A percentile compares a stretch with the other conserved stretches of the same genome.
Conservation (phyloP, 345 rosid genomes). For the Isatis tinctoria region DNA sequence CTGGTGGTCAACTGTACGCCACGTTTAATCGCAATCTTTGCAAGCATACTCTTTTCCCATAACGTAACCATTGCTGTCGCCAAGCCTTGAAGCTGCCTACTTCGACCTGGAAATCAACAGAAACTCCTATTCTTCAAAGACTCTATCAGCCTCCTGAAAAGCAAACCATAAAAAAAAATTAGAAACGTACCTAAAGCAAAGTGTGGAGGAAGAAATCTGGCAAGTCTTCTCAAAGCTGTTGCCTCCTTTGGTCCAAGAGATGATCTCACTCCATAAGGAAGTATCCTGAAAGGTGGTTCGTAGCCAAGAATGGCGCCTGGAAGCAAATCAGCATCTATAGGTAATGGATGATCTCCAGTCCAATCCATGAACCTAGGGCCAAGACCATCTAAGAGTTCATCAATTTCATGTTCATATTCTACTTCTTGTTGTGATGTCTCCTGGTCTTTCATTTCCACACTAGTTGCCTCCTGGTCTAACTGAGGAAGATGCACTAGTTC, state of each 20-base stretch:
- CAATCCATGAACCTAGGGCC: conserved; percentile 87
- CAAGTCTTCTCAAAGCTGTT: conserved; percentile 75
- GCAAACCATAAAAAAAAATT: background rate
- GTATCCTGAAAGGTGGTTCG: conserved; percentile 82
- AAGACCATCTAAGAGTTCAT: conserved; percentile 59
- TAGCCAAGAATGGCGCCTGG: conserved; percentile 66
- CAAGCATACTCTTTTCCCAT: conserved; percentile 88
- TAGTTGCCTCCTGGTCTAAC: conserved; percentile 25
- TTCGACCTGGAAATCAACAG: conserved; percentile 58
- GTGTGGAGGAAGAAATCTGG: conserved; percentile 81
- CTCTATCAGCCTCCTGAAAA: background rate
- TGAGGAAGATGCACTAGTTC: conserved; percentile 30
- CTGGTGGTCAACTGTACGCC: conserved; percentile 86
- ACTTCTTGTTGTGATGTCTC: conserved; percentile 33
- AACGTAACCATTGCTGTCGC: conserved; percentile 77
- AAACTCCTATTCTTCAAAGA: conserved; percentile 6
- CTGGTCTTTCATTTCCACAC: conserved; percentile 27
- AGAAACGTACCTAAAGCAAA: conserved; percentile 71
- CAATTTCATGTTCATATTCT: conserved; percentile 69
- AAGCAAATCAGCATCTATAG: conserved; percentile 93
- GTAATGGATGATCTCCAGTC: conserved; percentile 72
- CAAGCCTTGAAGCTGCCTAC: conserved; percentile 89
- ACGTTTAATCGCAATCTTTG: conserved; percentile 84
- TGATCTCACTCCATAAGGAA: conserved; percentile 84
- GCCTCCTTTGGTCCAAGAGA: conserved; percentile 60